phyloP scores from a whole-genome alignment of 2,329 filamentous ascomycete genomes.

The Colletotrichum destructivum region DNA sequence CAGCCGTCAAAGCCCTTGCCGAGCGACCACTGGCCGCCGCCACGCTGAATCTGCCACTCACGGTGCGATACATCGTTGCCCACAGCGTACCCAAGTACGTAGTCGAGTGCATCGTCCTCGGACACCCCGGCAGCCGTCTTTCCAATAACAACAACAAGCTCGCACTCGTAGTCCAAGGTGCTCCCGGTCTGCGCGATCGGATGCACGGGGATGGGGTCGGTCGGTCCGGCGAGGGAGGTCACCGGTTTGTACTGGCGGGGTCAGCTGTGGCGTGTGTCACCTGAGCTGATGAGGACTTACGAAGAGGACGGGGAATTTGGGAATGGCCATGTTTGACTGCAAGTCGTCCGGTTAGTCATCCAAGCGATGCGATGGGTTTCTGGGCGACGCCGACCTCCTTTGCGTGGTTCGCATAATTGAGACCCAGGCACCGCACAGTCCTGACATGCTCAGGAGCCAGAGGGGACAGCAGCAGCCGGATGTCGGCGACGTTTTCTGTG shows the following conservation, averaged over 20 bases:
- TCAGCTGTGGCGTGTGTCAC: background rate
- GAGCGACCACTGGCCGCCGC: constrained; percentile 79
- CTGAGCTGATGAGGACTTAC: constrained; percentile 54
- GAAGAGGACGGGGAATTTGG: constrained; percentile 81
- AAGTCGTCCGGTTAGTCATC: background rate
- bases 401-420: constrained; percentile 82
- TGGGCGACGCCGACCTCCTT: constrained; percentile 65
- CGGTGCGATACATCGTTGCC: constrained; percentile 87
- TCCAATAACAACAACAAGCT: constrained; percentile 82
- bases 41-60: constrained; percentile 80
- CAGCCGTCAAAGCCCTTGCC: constrained; percentile 84
- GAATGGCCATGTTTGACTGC: constrained; percentile 75
- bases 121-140: constrained; percentile 76
- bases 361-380: background rate
- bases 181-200: constrained; percentile 74
- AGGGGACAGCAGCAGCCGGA: constrained; percentile 73
- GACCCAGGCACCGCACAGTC: constrained; percentile 78
- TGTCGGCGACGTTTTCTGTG: constrained; percentile 72
- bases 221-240: constrained; percentile 76
- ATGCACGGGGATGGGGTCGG: constrained; percentile 77
- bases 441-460: constrained; percentile 74
- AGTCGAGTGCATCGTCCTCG: constrained; percentile 76
- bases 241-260: constrained; percentile 73
- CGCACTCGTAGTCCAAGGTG: constrained; percentile 86
- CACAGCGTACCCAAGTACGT: constrained; percentile 81